A percentile compares a stretch with the other conserved stretches of the same genome.
Evolutionary conservation across 805 yeast genomes (phyloP).

Genomic region (Danielozyma ontarioensis): DNA sequence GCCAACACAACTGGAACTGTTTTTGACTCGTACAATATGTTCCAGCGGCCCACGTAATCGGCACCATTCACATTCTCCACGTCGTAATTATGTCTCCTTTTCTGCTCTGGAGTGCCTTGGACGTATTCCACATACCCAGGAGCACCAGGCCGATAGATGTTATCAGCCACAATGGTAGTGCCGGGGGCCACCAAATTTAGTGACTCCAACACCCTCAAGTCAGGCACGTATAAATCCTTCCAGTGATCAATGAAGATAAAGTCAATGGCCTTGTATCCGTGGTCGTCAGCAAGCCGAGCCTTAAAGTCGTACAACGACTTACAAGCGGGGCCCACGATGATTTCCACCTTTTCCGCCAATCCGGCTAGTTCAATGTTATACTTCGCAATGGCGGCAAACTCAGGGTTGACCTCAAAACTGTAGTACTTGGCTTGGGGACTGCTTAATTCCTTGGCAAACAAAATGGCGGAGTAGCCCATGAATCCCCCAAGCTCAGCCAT

Average conservation of each 20-base stretch:
- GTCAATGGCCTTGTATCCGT: conserved; percentile 20
- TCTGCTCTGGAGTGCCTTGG: conserved; percentile 31
- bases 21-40: conserved; percentile 31
- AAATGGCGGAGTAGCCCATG: conserved; percentile 34
- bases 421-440: conserved; percentile 23
- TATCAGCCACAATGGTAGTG: conserved; percentile 35
- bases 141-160: conserved; percentile 30
- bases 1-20: conserved; percentile 14
- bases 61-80: conserved; percentile 22
- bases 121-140: conserved; percentile 37
- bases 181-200: conserved; percentile 35
- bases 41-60: conserved; percentile 34
- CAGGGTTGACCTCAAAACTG: conserved; percentile 26
- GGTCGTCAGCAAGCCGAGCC: conserved; percentile 6
- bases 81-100: conserved; percentile 21
- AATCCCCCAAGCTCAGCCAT: conserved; percentile 31
- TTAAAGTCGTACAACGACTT: conserved; percentile 21
- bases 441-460: conserved; percentile 22
- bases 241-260: conserved; percentile 38
- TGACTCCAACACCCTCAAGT: conserved; percentile 37
- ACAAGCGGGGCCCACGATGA: conserved; percentile 29
- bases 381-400: conserved; percentile 25
- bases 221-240: conserved; percentile 35
- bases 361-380: conserved; percentile 30
- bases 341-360: conserved; percentile 20